Evolutionary conservation across 78 protist genomes (phyloP).

Genomic region (Isochrysis galbana): DNA sequence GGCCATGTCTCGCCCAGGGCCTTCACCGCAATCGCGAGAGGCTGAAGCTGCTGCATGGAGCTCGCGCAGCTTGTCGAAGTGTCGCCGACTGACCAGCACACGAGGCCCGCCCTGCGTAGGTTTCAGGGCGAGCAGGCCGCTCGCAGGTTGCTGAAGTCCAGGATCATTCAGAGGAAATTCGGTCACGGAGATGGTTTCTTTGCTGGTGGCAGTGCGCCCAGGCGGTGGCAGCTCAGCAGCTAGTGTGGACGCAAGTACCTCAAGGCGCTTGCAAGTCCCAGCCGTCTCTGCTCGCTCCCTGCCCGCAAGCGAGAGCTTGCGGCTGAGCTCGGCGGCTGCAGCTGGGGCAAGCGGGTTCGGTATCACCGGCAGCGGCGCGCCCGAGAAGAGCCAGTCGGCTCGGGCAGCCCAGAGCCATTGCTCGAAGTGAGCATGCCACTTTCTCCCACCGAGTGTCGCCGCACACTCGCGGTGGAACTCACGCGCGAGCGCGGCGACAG

Average conservation of each 20-base stretch:
- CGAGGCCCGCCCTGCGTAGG: not conserved
- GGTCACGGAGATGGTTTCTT: no score
- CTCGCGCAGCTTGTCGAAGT: not conserved
- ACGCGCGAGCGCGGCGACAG: not conserved
- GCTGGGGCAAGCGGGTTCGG: not conserved
- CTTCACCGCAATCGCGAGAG: no score
- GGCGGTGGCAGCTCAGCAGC: no score
- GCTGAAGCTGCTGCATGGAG: not conserved
- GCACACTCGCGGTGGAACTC: not conserved
- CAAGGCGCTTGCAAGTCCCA: not conserved
- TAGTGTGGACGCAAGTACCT: no score
- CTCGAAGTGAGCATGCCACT: not conserved
- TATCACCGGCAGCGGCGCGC: not conserved
- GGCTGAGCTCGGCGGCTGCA: not conserved
- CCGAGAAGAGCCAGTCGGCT: not conserved
- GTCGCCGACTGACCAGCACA: not conserved
- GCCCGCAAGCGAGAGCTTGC: not conserved
- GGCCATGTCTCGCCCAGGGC: no score
- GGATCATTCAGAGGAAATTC: not conserved
- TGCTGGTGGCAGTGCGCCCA: no score
- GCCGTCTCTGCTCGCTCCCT: not conserved
- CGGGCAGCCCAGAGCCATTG: not conserved
- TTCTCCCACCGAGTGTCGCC: not conserved
- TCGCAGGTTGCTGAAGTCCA: not conserved
- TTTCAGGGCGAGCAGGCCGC: not conserved